Conservation (phyloP, 225 moss, liverwort and hornwort genomes). For the Thuidium tamariscinum region DNA sequence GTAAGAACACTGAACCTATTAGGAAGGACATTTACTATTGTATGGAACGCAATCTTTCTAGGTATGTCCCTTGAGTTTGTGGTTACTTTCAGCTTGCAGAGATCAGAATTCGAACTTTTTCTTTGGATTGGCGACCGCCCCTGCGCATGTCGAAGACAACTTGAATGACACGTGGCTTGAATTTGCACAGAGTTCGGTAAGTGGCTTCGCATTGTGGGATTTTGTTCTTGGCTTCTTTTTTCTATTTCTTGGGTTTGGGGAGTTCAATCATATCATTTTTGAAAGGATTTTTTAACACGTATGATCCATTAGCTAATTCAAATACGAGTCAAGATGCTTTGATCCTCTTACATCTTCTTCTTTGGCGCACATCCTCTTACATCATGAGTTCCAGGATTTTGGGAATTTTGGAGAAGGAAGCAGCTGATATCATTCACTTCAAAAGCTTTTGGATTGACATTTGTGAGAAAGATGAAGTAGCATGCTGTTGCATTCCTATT, state of each 20-base stretch:
- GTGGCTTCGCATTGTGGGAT: background rate
- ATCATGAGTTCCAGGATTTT: background rate
- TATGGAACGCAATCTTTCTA: background rate
- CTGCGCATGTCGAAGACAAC: constrained; percentile 89
- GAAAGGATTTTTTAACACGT: background rate
- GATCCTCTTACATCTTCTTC: background rate
- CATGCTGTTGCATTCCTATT: background rate
- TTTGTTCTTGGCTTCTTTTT: background rate
- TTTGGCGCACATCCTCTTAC: background rate
- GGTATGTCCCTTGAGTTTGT: background rate
- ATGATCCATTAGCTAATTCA: background rate
- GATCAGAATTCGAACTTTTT: constrained; percentile 29
- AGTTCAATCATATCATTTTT: background rate
- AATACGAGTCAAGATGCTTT: background rate
- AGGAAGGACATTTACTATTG: background rate
- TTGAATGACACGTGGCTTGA: constrained; percentile 94
- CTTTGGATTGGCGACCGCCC: constrained; percentile 92
- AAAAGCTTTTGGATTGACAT: background rate
- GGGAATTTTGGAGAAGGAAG: background rate
- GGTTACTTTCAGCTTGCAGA: constrained; percentile 1
- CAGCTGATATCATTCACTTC: background rate
- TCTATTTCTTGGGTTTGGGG: background rate
- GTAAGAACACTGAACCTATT: background rate
- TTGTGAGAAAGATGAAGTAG: background rate
- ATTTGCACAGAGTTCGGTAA: constrained; percentile 47